phyloP scores from a whole-genome alignment of 768 basidiomycete species.

The Lentinula detonsa region DNA sequence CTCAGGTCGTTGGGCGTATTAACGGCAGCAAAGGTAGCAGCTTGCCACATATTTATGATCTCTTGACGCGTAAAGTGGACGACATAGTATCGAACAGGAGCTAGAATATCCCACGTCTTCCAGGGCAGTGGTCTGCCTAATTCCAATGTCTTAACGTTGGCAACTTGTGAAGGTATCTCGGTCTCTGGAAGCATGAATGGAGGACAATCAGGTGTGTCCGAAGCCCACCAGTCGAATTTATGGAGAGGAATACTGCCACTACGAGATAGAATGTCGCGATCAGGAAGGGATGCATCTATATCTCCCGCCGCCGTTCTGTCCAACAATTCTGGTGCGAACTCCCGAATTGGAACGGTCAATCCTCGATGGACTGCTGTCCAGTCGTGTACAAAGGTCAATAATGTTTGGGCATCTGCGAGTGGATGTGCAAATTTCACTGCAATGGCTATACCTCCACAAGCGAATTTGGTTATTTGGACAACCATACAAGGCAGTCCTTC shows the following conservation, averaged over 20 bases:
- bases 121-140: constrained; percentile 20
- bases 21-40: neutral
- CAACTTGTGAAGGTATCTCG: constrained; percentile 12
- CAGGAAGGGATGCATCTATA: constrained; percentile 18
- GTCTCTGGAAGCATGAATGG: constrained; percentile 12
- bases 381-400: constrained; percentile 26
- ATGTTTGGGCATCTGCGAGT: constrained; percentile 28
- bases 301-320: constrained; percentile 24
- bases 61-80: constrained; percentile 20
- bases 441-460: constrained; percentile 21
- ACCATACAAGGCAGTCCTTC: constrained; percentile 23
- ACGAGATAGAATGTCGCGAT: constrained; percentile 15
- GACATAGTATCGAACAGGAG: constrained; percentile 19
- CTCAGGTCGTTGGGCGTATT: neutral
- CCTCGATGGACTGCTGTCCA: constrained; percentile 24
- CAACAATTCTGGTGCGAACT: constrained; percentile 23
- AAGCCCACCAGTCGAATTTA: constrained; percentile 26
- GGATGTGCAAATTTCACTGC: constrained; percentile 26
- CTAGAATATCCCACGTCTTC: constrained; percentile 20
- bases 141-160: neutral
- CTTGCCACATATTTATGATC: constrained; percentile 25
- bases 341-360: constrained; percentile 13
- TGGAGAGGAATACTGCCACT: constrained; percentile 19
- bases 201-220: constrained; percentile 13
- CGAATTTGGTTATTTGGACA: constrained; percentile 26